Base-by-base conservation (phyloP, 2,329 filamentous ascomycete species). In the Penicillium griseofulvum region DNA sequence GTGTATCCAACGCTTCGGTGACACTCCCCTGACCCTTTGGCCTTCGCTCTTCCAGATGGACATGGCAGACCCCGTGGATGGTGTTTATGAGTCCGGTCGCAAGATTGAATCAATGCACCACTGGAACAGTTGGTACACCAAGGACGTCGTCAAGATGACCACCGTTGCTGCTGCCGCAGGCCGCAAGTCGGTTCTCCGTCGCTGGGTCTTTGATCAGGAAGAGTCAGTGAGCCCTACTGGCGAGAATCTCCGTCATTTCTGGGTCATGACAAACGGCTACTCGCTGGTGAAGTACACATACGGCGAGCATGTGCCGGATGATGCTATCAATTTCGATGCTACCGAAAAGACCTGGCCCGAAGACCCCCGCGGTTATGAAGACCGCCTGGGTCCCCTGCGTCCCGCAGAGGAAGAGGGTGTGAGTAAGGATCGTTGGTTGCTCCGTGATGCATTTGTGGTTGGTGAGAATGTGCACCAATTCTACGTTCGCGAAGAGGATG, bases 301-400 rank as follows among this genome's bases (percentile, higher is more conserved):
- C 41, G 68, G 69, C 26, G 65, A 69, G 49, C 63, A 65, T 41
- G 68, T 69, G 5, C 66, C 71, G 1, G 69, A 74, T 47, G 68
- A 74, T 61, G 70, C 68, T n/a, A 74, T 76, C 55, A 70, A 76
- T 61, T 76, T 77, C 26, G 72, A 76, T 55, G 66, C 70, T 24
- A 65, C 68, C n/a, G 75, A 77, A 61, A 75, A 75, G 67, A 77
- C 74, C 16, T 77, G 74, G 74, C 70, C 73, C 11, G 74, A 76
- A 39, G 74, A 76, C 49, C 68, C 71, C n/a, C 66, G 62, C 38
- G 74, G 73, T 26, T 77, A 72, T 57, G 73, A 76, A 51, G 61
- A 66, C 36, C 70, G 73, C 24, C 63, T 77, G 10, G 75, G 74
- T 46, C 71, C 73, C 29, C 63, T 77, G 43, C 72, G 74, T 49